Evolutionary conservation across 768 basidiomycete species (phyloP).

Genomic region (Hypholoma sublateritium): DNA sequence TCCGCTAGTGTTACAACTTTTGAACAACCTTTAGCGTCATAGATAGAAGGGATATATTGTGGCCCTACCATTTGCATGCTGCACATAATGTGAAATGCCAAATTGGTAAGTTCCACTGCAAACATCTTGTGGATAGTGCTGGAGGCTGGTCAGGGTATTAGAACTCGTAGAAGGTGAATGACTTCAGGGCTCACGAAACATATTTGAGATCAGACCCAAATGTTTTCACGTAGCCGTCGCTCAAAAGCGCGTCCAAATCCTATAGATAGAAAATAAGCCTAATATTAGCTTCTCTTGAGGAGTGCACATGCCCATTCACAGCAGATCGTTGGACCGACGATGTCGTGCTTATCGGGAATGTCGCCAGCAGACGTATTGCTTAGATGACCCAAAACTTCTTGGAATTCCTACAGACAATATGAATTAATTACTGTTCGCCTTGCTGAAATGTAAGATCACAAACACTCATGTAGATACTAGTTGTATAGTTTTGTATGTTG

Average conservation of each 20-base stretch:
- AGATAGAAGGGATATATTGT: not conserved
- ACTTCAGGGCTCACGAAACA: conserved; percentile 36
- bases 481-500: conserved; percentile 44
- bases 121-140: conserved; percentile 55
- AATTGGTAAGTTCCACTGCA: conserved; percentile 36
- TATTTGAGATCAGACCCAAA: conserved; percentile 45
- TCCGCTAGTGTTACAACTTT: conserved; percentile 38
- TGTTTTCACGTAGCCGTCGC: conserved; percentile 37
- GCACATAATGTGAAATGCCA: conserved; percentile 41
- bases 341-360: conserved; percentile 34
- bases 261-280: conserved; percentile 13
- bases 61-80: conserved; percentile 44
- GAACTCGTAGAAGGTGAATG: not conserved
- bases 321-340: conserved; percentile 52
- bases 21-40: not conserved
- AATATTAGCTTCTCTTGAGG: not conserved
- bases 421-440: not conserved
- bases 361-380: conserved; percentile 37
- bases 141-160: conserved; percentile 30
- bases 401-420: conserved; percentile 37
- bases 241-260: conserved; percentile 43
- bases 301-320: conserved; percentile 46
- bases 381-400: conserved; percentile 32
- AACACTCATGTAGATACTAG: conserved; percentile 45
- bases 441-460: conserved; percentile 8